These are phyloP conservation scores for Silene uniflora DNA, from an alignment of 148 eudicot species.

Conservation along the genomic window DNA sequence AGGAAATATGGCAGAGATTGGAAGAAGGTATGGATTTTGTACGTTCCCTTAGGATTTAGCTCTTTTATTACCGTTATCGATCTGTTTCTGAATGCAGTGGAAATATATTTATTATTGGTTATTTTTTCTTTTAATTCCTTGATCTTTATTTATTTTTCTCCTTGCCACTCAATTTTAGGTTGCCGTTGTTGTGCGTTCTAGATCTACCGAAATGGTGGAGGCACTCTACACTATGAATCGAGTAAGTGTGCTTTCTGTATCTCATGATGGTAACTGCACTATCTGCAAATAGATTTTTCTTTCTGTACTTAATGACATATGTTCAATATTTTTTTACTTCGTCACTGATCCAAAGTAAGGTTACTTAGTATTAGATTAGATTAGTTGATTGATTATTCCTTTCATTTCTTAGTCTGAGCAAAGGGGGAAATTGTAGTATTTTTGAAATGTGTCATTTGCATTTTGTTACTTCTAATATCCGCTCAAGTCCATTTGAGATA, in stretches of 20 bases:
- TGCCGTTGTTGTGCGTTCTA: slow-evolving; percentile 37
- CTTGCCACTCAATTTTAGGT: slow-evolving; percentile 35
- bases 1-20: slow-evolving; percentile 56
- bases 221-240: slow-evolving; percentile 59
- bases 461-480: not conserved
- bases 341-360: not conserved
- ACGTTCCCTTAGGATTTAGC: not conserved
- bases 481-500: not conserved
- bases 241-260: slow-evolving; percentile 33
- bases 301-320: not conserved
- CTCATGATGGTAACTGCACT: not conserved
- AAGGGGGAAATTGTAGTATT: not conserved
- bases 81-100: not conserved
- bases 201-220: slow-evolving; percentile 62
- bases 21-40: slow-evolving; percentile 47
- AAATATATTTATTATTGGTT: not conserved
- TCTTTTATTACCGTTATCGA: not conserved
- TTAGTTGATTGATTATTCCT: not conserved
- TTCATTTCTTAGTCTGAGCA: not conserved
- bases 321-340: not conserved
- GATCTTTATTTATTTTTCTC: not conserved
- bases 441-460: not conserved
- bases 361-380: not conserved
- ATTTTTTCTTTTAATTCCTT: not conserved
- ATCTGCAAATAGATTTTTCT: not conserved